Base-by-base conservation (phyloP, 345 rosid genomes). In the Schrenkiella parvula region DNA sequence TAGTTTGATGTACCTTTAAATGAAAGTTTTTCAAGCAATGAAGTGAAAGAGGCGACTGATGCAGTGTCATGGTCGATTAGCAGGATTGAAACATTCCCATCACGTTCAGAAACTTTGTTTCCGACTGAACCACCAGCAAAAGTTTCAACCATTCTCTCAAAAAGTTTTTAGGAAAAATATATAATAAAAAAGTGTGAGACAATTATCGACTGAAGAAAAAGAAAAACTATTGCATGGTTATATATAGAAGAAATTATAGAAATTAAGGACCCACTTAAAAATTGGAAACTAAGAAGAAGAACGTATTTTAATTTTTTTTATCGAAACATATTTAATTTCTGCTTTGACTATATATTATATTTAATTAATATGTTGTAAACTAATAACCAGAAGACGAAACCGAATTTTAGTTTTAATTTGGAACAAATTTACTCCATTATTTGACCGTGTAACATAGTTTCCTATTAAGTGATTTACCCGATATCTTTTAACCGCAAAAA, bases 31-130 rank as follows among this genome's bases (percentile, higher is more conserved):
- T 28, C 11, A 42, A 74, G 48, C 46, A 67, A 58, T 66, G 29
- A 15, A 7, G 38, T 66, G 47, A 74, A 68, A 23, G 56, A 50
- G 2, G 47, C 8, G 19, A 29, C 3, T 22, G 68, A 58, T 25
- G 28, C 6, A n/a, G 4, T 15, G 5, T 74, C 78, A 74, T 66
- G 13, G 1, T 74, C 78, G 6, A 74, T 67, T 3, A 74, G 21
- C 21, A 74, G 17, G 15, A 74, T 31, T 6, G 26, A 41, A 31
- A 44, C 25, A 6, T 60, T 73, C 37, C 21, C 13, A 48, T n/a
- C 4, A 5, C 2, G 0, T 0, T 58, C 5, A 18, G 2, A 14
- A 41, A 0, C 9, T 48, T 5, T 9, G 52, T 10, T 37, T 11
- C 6, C 10, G 12, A 2, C 23, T 14, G 17, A 38, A n/a, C 25